phyloP scores from a whole-genome alignment of 1,139 yeast genomes.

The Debaryomycetaceae sp. region DNA sequence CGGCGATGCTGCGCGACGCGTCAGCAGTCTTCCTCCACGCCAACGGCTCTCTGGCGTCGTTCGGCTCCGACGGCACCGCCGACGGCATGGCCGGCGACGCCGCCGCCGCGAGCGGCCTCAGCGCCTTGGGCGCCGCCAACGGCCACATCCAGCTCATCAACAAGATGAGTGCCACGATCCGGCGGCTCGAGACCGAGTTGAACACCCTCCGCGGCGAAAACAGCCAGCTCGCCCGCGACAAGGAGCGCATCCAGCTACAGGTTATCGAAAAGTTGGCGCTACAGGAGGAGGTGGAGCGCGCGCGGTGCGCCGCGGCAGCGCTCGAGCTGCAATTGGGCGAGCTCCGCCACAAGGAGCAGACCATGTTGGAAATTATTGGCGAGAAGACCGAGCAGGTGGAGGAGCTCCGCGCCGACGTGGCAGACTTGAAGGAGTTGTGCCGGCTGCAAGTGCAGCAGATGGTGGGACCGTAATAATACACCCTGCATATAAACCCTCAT shows the following conservation, averaged over 20 bases:
- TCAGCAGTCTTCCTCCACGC: constrained; percentile 14
- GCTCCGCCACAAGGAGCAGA: constrained; percentile 45
- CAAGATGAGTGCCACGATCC: constrained; percentile 68
- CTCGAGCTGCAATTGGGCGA: constrained; percentile 26
- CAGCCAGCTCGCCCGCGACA: constrained; percentile 47
- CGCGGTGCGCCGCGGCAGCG: too few species aligned
- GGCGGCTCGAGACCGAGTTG: constrained; percentile 77
- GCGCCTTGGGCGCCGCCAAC: constrained; percentile 11
- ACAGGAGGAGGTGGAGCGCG: constrained; percentile 50
- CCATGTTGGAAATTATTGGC: constrained; percentile 73
- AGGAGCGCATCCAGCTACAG: constrained; percentile 65
- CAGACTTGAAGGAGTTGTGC: constrained; percentile 79
- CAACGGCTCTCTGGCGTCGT: constrained; percentile 18
- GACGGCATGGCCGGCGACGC: constrained; percentile 13
- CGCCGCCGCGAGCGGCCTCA: constrained; percentile 3
- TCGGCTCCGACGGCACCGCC: constrained; percentile 17
- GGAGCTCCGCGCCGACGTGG: constrained; percentile 83
- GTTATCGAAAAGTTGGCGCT: constrained; percentile 43
- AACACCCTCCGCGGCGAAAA: constrained; percentile 63
- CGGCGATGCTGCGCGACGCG: constrained; percentile 16
- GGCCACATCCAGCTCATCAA: constrained; percentile 58
- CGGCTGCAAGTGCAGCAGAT: constrained; percentile 82
- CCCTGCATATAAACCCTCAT: constrained; percentile 1
- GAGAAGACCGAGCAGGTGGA: constrained; percentile 85
- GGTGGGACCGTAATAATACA: constrained; percentile 53